Percentiles rank a stretch among this genome's conserved stretches.
These are phyloP conservation scores for Trichoderma cornu-damae DNA, from an alignment of 2,329 filamentous ascomycete genomes.

Conservation along the genomic window DNA sequence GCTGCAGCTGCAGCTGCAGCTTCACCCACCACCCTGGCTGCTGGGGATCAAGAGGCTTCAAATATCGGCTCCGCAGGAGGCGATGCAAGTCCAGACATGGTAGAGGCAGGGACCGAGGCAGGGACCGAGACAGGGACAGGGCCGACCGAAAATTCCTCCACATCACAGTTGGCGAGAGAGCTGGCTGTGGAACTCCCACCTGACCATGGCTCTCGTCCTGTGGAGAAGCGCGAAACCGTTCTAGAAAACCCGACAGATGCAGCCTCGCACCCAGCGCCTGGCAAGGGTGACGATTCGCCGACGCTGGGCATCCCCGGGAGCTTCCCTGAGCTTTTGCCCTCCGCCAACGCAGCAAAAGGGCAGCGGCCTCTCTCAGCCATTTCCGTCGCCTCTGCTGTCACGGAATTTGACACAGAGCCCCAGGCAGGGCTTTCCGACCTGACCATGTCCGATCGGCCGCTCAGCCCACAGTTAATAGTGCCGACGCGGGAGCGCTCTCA, in stretches of 20 bases:
- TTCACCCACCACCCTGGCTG: slow-evolving; percentile 7
- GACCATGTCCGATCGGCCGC: slow-evolving; percentile 28
- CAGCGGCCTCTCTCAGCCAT: slow-evolving; percentile 53
- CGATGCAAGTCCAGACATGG: background rate
- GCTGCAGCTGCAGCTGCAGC: background rate
- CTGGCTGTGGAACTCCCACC: slow-evolving; percentile 2
- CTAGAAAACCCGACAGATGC: slow-evolving; percentile 19
- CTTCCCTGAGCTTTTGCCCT: slow-evolving; percentile 44
- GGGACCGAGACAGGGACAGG: background rate
- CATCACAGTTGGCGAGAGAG: background rate
- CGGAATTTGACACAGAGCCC: slow-evolving; percentile 68
- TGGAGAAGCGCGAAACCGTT: background rate
- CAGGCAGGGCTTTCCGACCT: slow-evolving; percentile 52
- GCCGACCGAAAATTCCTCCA: background rate
- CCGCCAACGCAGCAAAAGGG: slow-evolving; percentile 32
- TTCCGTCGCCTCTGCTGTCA: slow-evolving; percentile 56
- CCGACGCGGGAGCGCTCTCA: slow-evolving; percentile 34
- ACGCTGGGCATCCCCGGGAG: slow-evolving; percentile 62
- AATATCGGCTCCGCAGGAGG: background rate
- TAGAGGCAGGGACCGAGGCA: too few relatives aligned
- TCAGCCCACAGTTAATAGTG: slow-evolving; percentile 27
- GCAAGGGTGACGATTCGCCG: slow-evolving; percentile 51
- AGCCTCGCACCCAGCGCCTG: slow-evolving; percentile 9
- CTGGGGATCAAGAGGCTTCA: background rate
- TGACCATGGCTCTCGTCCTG: background rate